These are phyloP conservation scores for Phialocephala sp. DNA, from an alignment of 2,329 filamentous ascomycete species.

Conservation along the genomic window DNA sequence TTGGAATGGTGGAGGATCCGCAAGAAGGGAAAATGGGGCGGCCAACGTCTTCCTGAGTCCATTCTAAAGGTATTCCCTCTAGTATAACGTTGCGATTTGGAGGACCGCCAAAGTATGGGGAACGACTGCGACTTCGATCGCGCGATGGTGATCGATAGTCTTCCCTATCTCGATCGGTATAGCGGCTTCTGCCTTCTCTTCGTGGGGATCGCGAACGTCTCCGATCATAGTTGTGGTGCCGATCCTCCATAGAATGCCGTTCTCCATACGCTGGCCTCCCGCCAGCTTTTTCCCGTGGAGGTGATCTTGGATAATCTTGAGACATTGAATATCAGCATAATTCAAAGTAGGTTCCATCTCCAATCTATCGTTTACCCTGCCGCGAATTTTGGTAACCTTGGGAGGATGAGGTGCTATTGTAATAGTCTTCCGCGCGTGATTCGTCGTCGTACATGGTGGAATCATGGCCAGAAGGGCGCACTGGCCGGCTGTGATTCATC, in stretches of 20 bases:
- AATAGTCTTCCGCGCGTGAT: conserved; percentile 34
- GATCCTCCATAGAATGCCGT: conserved; percentile 40
- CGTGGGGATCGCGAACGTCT: conserved; percentile 47
- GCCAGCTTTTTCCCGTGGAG: conserved; percentile 36
- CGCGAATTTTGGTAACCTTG: conserved; percentile 41
- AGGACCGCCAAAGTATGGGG: conserved; percentile 42
- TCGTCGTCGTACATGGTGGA: conserved; percentile 54
- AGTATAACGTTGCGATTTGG: conserved; percentile 60
- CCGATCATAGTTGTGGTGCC: conserved; percentile 42
- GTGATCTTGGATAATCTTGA: conserved; percentile 43
- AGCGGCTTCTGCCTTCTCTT: conserved; percentile 40
- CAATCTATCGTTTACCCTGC: conserved; percentile 46
- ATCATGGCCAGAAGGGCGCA: conserved; percentile 32
- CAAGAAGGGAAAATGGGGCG: conserved; percentile 43
- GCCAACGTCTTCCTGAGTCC: conserved; percentile 59
- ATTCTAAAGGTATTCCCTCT: conserved; percentile 56
- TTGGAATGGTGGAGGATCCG: conserved; percentile 29
- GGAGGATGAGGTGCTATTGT: conserved; percentile 31
- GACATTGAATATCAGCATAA: conserved; percentile 43
- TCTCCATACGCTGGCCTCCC: conserved; percentile 31
- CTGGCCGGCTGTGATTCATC: conserved; percentile 35
- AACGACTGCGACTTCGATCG: conserved; percentile 41
- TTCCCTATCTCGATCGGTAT: conserved; percentile 44
- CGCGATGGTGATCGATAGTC: conserved; percentile 41
- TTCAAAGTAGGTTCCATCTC: conserved; percentile 36